Evolutionary conservation across 2,329 filamentous ascomycete species (phyloP).

Genomic region (Biscogniauxia mediterranea): DNA sequence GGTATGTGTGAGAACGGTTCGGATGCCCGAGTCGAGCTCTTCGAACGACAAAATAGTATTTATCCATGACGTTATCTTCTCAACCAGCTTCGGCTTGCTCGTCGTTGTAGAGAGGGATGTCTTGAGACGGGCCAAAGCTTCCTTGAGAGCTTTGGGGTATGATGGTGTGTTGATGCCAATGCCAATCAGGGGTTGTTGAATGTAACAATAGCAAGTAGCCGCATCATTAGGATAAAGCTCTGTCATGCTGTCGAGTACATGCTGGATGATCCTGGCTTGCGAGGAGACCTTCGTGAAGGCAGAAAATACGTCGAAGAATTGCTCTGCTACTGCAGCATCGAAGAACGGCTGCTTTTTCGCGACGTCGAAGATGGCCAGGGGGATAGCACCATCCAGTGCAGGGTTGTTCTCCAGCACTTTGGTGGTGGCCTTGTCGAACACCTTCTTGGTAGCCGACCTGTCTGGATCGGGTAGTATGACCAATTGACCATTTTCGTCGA

Average conservation of each 20-base stretch:
- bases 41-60: conserved; percentile 48
- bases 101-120: conserved; percentile 43
- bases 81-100: conserved; percentile 45
- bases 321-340: conserved; percentile 62
- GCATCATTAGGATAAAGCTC: conserved; percentile 58
- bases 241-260: conserved; percentile 67
- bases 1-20: conserved; percentile 55
- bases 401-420: conserved; percentile 68
- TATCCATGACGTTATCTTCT: conserved; percentile 54
- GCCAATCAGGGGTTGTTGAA: conserved; percentile 68
- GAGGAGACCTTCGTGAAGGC: conserved; percentile 67
- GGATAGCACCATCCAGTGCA: conserved; percentile 88
- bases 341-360: conserved; percentile 76
- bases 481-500: conserved; percentile 38
- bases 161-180: conserved; percentile 61
- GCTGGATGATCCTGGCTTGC: conserved; percentile 64
- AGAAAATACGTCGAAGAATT: conserved; percentile 79
- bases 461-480: conserved; percentile 45
- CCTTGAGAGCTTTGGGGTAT: conserved; percentile 70
- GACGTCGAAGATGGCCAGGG: conserved; percentile 85
- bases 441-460: conserved; percentile 41
- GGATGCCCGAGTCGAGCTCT: conserved; percentile 55
- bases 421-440: conserved; percentile 44
- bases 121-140: conserved; percentile 62
- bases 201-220: conserved; percentile 66